phyloP scores from a whole-genome alignment of 805 yeast species.

The Metschnikowia baotianmanensis region DNA sequence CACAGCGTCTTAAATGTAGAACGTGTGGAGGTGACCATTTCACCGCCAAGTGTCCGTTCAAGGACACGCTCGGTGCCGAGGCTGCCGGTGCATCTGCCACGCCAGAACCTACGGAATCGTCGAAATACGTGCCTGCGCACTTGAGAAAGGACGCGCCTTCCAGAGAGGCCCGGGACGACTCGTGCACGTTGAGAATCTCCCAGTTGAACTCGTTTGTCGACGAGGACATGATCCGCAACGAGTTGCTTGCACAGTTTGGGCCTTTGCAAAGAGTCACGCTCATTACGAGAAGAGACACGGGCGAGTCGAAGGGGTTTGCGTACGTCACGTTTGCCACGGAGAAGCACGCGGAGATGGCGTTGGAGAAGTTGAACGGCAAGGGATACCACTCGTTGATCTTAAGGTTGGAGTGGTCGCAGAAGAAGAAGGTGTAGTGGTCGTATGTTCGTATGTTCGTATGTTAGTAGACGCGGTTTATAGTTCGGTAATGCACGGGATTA shows the following conservation, averaged over 20 bases:
- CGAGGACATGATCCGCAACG: slow-evolving; percentile 74
- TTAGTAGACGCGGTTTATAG: too few relatives aligned
- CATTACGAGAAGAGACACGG: slow-evolving; percentile 89
- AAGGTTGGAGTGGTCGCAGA: slow-evolving; percentile 47
- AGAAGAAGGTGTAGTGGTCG: slow-evolving; percentile 31
- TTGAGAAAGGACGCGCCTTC: slow-evolving; percentile 45
- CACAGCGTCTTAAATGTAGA: slow-evolving; percentile 69
- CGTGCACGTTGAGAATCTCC: slow-evolving; percentile 83
- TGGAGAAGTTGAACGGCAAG: slow-evolving; percentile 76
- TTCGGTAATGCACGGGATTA: neutral
- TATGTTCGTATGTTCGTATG: too few relatives aligned
- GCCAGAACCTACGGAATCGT: slow-evolving; percentile 25
- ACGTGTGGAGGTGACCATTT: slow-evolving; percentile 92
- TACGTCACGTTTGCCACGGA: slow-evolving; percentile 78
- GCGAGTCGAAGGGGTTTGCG: slow-evolving; percentile 93
- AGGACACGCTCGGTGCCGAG: slow-evolving; percentile 71
- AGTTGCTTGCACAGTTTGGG: slow-evolving; percentile 67
- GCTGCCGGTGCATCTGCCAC: slow-evolving; percentile 40
- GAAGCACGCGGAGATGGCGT: slow-evolving; percentile 70
- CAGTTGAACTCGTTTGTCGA: slow-evolving; percentile 84
- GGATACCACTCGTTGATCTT: slow-evolving; percentile 88
- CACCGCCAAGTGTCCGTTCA: slow-evolving; percentile 94
- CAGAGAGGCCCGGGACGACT: slow-evolving; percentile 68
- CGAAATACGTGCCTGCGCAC: slow-evolving; percentile 45
- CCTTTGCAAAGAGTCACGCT: slow-evolving; percentile 72